phyloP scores from a whole-genome alignment of 805 yeast species.

The Ascoidea asiatica region DNA sequence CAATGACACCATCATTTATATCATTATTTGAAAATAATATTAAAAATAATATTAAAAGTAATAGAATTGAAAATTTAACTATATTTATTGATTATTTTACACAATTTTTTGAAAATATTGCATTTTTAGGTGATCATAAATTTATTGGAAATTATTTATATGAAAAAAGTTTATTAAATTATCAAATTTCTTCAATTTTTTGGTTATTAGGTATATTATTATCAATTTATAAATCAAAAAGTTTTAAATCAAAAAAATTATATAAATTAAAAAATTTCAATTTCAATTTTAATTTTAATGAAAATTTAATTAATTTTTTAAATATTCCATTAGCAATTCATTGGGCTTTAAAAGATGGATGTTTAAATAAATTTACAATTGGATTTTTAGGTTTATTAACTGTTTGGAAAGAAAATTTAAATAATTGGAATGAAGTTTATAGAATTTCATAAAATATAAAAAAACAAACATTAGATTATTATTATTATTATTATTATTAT shows the following conservation, averaged over 20 bases:
- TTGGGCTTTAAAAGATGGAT: background rate
- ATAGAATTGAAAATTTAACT: no score
- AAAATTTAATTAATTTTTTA: no score
- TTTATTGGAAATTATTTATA: constrained; percentile 1
- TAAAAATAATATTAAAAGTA: background rate
- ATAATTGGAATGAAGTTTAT: background rate
- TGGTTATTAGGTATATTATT: constrained; percentile 8
- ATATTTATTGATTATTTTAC: constrained; percentile 5
- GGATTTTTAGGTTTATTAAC: background rate
- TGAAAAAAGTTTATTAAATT: constrained; percentile 1
- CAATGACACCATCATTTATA: background rate
- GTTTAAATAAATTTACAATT: no score
- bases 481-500: no score
- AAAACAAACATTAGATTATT: no score
- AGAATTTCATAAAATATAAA: no score
- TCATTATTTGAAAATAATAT: background rate
- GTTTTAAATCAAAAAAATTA: no score
- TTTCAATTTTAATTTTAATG: background rate
- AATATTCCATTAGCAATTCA: background rate
- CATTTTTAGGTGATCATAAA: constrained; percentile 9
- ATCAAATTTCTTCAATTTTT: constrained; percentile 9
- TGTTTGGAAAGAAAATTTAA: background rate
- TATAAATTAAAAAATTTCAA: background rate
- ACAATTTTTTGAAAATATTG: constrained; percentile 9
- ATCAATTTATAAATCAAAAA: background rate